Evolutionary conservation across 129 eudicot genomes (phyloP).

Genomic region (Pulicaria dysenterica): DNA sequence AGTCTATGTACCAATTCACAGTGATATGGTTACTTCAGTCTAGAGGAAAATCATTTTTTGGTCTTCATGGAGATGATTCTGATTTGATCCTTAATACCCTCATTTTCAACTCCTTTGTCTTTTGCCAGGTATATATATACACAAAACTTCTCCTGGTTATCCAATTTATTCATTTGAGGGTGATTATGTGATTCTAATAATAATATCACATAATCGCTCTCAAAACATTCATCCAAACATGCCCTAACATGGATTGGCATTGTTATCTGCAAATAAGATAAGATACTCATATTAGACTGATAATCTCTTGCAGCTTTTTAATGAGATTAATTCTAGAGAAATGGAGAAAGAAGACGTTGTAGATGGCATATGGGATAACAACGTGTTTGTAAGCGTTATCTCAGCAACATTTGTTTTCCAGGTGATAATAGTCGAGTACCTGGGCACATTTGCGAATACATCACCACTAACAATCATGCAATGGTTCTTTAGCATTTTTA

Average conservation of each 20-base stretch:
- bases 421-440: constrained; percentile 76
- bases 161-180: no score
- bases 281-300: not conserved
- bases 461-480: constrained; percentile 67
- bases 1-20: constrained; percentile 77
- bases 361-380: constrained; percentile 77
- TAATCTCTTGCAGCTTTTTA: constrained; percentile 67
- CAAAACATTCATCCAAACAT: no score
- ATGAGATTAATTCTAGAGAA: constrained; percentile 90
- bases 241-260: not conserved
- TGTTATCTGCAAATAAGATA: constrained; percentile 3
- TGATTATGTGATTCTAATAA: no score
- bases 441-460: constrained; percentile 94
- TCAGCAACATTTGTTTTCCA: constrained; percentile 69
- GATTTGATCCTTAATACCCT: constrained; percentile 76
- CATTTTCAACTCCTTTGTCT: constrained; percentile 89
- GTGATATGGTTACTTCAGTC: constrained; percentile 88
- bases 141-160: no score
- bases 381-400: constrained; percentile 74
- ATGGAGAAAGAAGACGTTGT: constrained; percentile 83
- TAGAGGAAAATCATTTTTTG: constrained; percentile 55
- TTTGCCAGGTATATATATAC: constrained; percentile 77
- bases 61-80: constrained; percentile 58
- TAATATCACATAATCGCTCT: no score
- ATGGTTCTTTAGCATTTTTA: constrained; percentile 67